A percentile compares a stretch with the other conserved stretches of the same genome.
phyloP scores from a whole-genome alignment of 345 rosid genomes.

The Rhodamnia rubescens region DNA sequence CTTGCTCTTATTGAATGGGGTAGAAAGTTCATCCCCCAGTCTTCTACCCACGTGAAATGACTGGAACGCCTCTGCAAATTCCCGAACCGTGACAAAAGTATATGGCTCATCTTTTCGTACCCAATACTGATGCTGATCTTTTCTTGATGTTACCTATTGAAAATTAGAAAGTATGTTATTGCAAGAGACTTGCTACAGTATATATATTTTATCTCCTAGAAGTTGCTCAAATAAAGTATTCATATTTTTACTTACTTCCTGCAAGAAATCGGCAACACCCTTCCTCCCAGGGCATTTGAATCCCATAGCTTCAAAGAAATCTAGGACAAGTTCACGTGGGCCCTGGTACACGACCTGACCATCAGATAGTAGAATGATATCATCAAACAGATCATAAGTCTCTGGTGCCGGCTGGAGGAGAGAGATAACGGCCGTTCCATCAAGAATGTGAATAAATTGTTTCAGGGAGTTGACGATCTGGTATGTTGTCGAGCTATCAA shows the following conservation, averaged over 20 bases:
- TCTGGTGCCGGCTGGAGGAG: conserved; percentile 85
- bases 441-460: conserved; percentile 39
- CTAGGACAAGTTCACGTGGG: conserved; percentile 42
- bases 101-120: conserved; percentile 32
- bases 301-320: conserved; percentile 51
- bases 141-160: conserved; percentile 55
- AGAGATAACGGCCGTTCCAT: conserved; percentile 56
- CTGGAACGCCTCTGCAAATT: conserved; percentile 48
- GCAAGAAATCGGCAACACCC: conserved; percentile 70
- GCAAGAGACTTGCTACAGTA: background rate
- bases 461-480: conserved; percentile 50
- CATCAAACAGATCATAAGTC: conserved; percentile 67
- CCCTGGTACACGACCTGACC: conserved; percentile 66
- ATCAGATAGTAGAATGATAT: conserved; percentile 57
- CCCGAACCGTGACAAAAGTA: conserved; percentile 27
- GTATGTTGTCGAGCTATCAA: conserved; percentile 71
- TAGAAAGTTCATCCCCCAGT: conserved; percentile 26
- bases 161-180: background rate
- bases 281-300: conserved; percentile 71
- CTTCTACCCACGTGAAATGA: conserved; percentile 24
- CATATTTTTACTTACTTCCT: conserved; percentile 37
- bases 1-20: conserved; percentile 33
- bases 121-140: conserved; percentile 72
- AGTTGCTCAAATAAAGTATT: background rate
- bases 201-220: background rate